Evolutionary conservation across 2,329 filamentous ascomycete species (phyloP), one percentile per base, ranked within the genome.

Genomic region (Graphium sp.): DNA sequence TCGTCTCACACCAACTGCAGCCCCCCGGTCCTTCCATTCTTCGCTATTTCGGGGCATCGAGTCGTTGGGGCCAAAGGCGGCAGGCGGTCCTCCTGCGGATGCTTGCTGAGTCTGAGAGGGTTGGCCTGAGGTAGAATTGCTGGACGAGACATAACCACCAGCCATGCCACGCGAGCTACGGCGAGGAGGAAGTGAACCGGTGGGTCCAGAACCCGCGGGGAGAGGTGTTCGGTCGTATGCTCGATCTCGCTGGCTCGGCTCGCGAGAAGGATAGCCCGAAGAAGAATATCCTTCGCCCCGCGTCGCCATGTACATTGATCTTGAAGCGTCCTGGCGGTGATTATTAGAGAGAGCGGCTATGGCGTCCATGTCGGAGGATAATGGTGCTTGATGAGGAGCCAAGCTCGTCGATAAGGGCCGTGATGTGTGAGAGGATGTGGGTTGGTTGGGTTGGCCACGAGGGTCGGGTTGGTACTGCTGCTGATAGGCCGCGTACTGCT

Each of bases 1-100:
- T 46, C 82, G 75, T 33, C 79, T 70, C 29, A 85, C 66, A 12
- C 75, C 74, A 17, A 91, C 73, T 2, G 87, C 84, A n/a, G 89
- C 87, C 24, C 89, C 89, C 35, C 77, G 74, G 23, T 98, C 87
- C 52, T 92, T 82, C 89, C 89, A 95, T 37, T 95, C 87, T 41
- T 94, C 87, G 40, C 74, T 85, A 43, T 76, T 82, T 2, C 53
- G 50, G 2, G 58, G 55, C 13, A 56, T 44, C 4, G 52, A 47
- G 14, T 53, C 39, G 16, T 67, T 62, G 8, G 53, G 45, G 2
- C 47, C 49, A 39, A 47, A 50, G 7, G 42, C 35, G 4, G 36
- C 30, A 16, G 42, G 34, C 12, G 35, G 38, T 45, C 28, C 40
- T n/a, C n/a, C n/a, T 40, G 30, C 41, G 36, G 15, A 36, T 24